phyloP scores from a whole-genome alignment of 83 land plant genomes.

The Picea abies region DNA sequence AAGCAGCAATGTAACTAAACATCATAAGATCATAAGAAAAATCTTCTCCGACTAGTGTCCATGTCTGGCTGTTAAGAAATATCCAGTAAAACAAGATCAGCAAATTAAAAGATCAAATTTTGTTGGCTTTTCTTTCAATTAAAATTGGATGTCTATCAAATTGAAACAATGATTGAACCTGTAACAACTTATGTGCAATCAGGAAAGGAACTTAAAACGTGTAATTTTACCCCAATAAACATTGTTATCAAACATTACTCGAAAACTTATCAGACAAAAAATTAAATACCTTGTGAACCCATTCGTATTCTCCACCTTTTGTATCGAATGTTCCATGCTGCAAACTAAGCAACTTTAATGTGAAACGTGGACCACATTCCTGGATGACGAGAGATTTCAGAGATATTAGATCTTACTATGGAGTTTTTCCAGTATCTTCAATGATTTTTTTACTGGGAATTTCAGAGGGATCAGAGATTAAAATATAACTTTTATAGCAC shows the following conservation, averaged over 20 bases:
- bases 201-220: background rate
- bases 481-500: background rate
- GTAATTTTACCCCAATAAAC: background rate
- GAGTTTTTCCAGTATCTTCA: background rate
- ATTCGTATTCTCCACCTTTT: conserved; percentile 89
- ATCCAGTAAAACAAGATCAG: conserved; percentile 9
- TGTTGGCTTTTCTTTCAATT: background rate
- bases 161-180: background rate
- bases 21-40: conserved; percentile 47
- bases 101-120: background rate
- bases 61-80: conserved; percentile 55
- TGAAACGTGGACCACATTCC: conserved; percentile 99
- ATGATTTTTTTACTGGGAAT: background rate
- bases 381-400: conserved; percentile 19
- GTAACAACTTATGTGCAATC: too few species aligned
- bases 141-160: background rate
- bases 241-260: too few species aligned
- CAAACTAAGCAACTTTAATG: conserved; percentile 80
- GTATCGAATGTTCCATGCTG: conserved; percentile 97
- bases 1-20: too few species aligned
- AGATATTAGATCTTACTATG: background rate
- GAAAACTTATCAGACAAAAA: background rate
- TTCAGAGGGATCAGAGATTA: background rate
- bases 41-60: conserved; percentile 82
- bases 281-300: conserved; percentile 73